Evolutionary conservation across 108 stramenopile species (phyloP).

Genomic region (Cyclotella sp.): DNA sequence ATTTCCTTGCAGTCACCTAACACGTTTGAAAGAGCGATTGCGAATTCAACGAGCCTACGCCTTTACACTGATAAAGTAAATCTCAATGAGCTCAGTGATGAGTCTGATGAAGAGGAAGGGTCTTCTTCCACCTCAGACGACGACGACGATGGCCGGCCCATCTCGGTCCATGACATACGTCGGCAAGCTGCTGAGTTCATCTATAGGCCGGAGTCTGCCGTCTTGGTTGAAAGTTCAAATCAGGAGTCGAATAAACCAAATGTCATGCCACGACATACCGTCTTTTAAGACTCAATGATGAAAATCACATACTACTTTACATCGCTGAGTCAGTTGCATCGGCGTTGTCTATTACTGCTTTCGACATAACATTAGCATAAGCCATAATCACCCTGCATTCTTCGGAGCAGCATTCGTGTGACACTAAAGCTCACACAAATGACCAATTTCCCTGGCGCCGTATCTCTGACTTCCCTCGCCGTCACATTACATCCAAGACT

Average conservation of each 20-base stretch:
- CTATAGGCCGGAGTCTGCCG: background rate
- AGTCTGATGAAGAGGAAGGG: slow-evolving; percentile 39
- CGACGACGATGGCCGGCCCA: slow-evolving; percentile 45
- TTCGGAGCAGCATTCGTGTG: slow-evolving; percentile 63
- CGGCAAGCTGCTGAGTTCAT: slow-evolving; percentile 41
- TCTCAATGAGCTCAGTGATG: slow-evolving; percentile 29
- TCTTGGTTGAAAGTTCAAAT: background rate
- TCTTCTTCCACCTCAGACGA: slow-evolving; percentile 37
- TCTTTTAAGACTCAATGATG: background rate
- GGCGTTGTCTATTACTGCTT: background rate
- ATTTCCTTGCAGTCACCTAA: slow-evolving; percentile 26
- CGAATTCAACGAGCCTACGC: slow-evolving; percentile 21
- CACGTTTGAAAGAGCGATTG: slow-evolving; percentile 44
- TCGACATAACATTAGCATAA: background rate
- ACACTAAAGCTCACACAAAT: slow-evolving; percentile 85
- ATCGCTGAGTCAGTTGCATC: background rate
- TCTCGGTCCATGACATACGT: slow-evolving; percentile 58
- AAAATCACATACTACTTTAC: no score
- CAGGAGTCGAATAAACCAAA: background rate
- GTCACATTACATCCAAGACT: slow-evolving; percentile 67
- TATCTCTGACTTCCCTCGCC: slow-evolving; percentile 81
- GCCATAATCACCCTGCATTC: slow-evolving; percentile 81
- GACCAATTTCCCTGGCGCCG: slow-evolving; percentile 86
- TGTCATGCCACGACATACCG: background rate
- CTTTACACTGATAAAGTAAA: no score